Evolutionary conservation across 306 rosid genomes (phyloP).

Genomic region (Calophaca sinica): DNA sequence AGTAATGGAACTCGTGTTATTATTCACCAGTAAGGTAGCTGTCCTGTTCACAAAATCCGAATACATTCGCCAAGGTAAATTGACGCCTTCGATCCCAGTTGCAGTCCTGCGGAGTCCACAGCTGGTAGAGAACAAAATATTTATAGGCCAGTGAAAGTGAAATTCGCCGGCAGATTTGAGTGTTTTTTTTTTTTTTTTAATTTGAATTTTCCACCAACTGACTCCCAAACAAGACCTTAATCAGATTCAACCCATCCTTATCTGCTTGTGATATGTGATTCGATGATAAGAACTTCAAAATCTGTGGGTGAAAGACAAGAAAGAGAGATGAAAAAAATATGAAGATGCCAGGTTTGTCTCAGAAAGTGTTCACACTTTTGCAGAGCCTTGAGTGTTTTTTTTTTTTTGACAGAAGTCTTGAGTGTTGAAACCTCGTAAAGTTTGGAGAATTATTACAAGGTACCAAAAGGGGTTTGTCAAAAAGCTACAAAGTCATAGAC

Average conservation of each 20-base stretch:
- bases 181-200: not conserved
- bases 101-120: conserved; percentile 41
- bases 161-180: conserved; percentile 32
- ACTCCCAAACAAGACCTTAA: conserved; percentile 44
- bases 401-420: not conserved
- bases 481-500: too few species aligned
- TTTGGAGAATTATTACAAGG: conserved; percentile 28
- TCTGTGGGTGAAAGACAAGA: not conserved
- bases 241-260: conserved; percentile 39
- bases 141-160: conserved; percentile 39
- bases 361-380: conserved; percentile 26
- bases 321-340: not conserved
- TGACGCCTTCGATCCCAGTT: conserved; percentile 26
- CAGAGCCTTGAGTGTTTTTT: not conserved
- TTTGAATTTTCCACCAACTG: conserved; percentile 48
- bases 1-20: not conserved
- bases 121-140: conserved; percentile 26
- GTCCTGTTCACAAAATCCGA: conserved; percentile 29
- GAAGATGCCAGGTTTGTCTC: conserved; percentile 12
- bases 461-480: conserved; percentile 30
- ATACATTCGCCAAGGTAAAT: not conserved
- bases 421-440: not conserved
- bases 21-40: not conserved
- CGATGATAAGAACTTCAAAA: not conserved
- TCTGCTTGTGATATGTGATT: not conserved